Base-by-base conservation (phyloP, 352 stramenopile genomes). In the Globisporangium yorkense region DNA sequence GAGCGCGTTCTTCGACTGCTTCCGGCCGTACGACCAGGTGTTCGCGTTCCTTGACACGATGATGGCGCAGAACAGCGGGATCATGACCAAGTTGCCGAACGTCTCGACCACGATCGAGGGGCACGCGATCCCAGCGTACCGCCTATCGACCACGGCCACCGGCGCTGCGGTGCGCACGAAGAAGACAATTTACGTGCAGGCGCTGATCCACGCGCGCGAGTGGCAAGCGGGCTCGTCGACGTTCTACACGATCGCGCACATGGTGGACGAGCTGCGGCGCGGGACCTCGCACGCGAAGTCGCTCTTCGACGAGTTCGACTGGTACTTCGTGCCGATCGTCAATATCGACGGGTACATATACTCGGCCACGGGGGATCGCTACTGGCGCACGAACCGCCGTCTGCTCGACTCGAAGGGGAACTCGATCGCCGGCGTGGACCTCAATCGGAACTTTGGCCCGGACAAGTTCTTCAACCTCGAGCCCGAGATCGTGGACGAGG, bases 301-400 rank as follows among this genome's bases (percentile, higher is more conserved):
- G 33, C 35, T 80, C 31, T 71, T 80, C 20, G 68, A 80, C 33
- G 65, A 72, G 12, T 79, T 80, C 47, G 78, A 92, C 65, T 85
- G 79, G 76, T 88, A 88, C 60, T 88, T 92, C 51, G 78, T 89
- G 27, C 83, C 83, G 2, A 71, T 92, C 54, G 77, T 89, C 41
- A 92, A 92, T 56, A 68, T 89, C 45, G 83, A 92, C 43, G 83
- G 83, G 18, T 93, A 89, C 66, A 68, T 79, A n/a, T 86, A 87
- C 62, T 74, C 83, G 51, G 88, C 75, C 75, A 71, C 80, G 5
- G 51, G 61, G 0, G 70, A 89, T 44, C 72, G 82, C 9, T 80
- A 84, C 63, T 89, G 80, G 80, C 79, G 82, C 21, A 81, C 72
- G 35, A 92, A 71, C 53, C 75, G 80, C 13, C 61, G 75, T 33